phyloP scores from a whole-genome alignment of 2,329 filamentous ascomycete species.

The Hymenoscyphus linearis region DNA sequence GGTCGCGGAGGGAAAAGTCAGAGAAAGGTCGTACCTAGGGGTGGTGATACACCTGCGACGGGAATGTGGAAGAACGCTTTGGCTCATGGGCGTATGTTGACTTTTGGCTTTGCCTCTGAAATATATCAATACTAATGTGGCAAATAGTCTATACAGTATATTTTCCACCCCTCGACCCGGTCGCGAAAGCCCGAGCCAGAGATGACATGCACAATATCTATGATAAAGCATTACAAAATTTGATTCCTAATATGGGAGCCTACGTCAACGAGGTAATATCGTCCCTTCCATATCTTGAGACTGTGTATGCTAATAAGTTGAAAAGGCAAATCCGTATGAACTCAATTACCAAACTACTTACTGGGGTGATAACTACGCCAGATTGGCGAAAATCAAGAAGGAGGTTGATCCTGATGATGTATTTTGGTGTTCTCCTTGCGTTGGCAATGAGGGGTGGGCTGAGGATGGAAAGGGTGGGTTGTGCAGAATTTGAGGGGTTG shows the following conservation, averaged over 20 bases:
- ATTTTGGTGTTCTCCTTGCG: constrained; percentile 44
- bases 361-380: constrained; percentile 37
- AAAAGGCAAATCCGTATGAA: constrained; percentile 36
- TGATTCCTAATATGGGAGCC: constrained; percentile 24
- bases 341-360: constrained; percentile 33
- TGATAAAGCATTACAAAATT: constrained; percentile 17
- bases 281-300: not conserved
- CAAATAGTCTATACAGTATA: constrained; percentile 3
- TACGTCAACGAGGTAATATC: constrained; percentile 31
- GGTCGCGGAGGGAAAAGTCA: constrained; percentile 39
- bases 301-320: not conserved
- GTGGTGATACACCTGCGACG: constrained; percentile 42
- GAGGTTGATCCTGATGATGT: constrained; percentile 41
- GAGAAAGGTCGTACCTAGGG: constrained; percentile 38
- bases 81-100: constrained; percentile 38
- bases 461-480: constrained; percentile 15
- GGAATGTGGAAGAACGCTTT: constrained; percentile 47
- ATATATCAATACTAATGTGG: not conserved
- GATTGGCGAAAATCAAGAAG: constrained; percentile 41
- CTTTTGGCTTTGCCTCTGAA: not conserved
- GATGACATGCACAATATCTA: constrained; percentile 16
- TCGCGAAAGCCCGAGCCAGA: constrained; percentile 7
- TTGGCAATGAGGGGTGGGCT: constrained; percentile 40
- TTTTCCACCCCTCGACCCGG: constrained; percentile 17
- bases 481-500: constrained; percentile 2